Base-by-base conservation (phyloP, 1,284 basidiomycete species). In the Ceratobasidium sp. region DNA sequence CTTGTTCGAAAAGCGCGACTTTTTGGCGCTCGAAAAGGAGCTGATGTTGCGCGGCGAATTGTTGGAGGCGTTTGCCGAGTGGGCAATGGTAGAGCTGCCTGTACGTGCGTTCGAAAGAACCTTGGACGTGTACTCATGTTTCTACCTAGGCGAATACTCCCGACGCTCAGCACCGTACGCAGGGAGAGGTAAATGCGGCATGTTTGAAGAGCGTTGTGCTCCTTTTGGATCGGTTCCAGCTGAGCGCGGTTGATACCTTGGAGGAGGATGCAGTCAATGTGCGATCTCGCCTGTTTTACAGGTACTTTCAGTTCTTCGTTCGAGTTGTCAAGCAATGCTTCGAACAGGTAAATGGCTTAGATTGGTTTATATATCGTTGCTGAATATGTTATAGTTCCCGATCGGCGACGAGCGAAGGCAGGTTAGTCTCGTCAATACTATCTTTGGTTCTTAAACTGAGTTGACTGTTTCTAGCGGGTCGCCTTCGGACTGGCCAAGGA, bases 271-370 rank as follows among this genome's bases (percentile, higher is more conserved):
- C 91, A 67, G 81, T 83, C 0, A 90, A 92, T 74, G 86, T 87
- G 34, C 85, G 90, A 32, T 88, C 91, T 1, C 83, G 93, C 31
- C 77, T 93, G 32, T 94, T 94, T 79, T 87, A 89, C 73, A 86
- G 87, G 57, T 93, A 94, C 75, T 87, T 89, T 47, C 81, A 80
- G 22, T 82, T 88, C 50, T 82, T 94, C 35, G 80, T 91, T 38
- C 60, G 60, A 8, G 60, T 64, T 5, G 47, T 64, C 32, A 64
- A 52, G 35, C 38, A 67, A 34, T 27, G 70, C 50, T 25, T 55
- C 58, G 49, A 54, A 55, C 38, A 32, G 71, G 35, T 73, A 55
- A 69, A 38, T 60, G 27, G 10, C 5, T 27, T n/a, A 17, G 22
- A 3, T 20, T 4, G 40, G 13, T 12, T 43, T 12, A 27, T 29